Base-by-base conservation (phyloP, 768 basidiomycete genomes). In the Pholiota conissans region DNA sequence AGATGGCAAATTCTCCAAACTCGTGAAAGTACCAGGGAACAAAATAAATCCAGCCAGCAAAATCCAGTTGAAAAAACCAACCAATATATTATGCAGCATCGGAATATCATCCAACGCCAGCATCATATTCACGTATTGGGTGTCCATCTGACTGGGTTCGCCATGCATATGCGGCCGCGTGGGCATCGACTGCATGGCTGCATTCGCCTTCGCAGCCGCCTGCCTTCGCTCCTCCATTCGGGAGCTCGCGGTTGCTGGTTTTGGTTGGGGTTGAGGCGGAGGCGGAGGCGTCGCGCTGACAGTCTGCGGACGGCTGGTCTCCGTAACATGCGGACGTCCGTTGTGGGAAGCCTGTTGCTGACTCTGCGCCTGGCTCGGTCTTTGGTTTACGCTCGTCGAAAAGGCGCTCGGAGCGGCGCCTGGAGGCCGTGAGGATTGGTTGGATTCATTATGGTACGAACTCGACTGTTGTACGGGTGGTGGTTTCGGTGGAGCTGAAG, bases 61-160 rank as follows among this genome's bases (percentile, higher is more conserved):
- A 54, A 86, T 77, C 85, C 85, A 86, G 8, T 81, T 85, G 61
- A 82, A 86, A 70, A 86, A 85, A 7, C 74, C 75, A 2, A 81
- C 77, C n/a, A 79, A 65, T 13, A 83, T 54, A 55, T 84, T 83
- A 65, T 80, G 74, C 39, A 79, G 20, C 3, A 68, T 61, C 16
- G 84, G 81, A 42, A 86, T 85, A 34, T 71, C 74, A 61, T 86
- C 85, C 20, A 85, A 68, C 4, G 83, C 85, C 30, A 86, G 77
- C 24, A 86, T 74, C 84, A 86, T 86, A 52, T 78, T 80, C 61
- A 85, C 76, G 61, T 86, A 86, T 29, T 76, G 77, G 2, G 84
- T 83, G 57, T 80, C 70, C 65, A 72, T 74, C 61, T 75, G 74
- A 48, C 64, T 67, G 3, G 61, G 60, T 4, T 54, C 55, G n/a